A percentile compares a stretch with the other conserved stretches of the same genome.
Conservation (phyloP, 2,329 filamentous ascomycete genomes). For the Elsinoe necatrix region DNA sequence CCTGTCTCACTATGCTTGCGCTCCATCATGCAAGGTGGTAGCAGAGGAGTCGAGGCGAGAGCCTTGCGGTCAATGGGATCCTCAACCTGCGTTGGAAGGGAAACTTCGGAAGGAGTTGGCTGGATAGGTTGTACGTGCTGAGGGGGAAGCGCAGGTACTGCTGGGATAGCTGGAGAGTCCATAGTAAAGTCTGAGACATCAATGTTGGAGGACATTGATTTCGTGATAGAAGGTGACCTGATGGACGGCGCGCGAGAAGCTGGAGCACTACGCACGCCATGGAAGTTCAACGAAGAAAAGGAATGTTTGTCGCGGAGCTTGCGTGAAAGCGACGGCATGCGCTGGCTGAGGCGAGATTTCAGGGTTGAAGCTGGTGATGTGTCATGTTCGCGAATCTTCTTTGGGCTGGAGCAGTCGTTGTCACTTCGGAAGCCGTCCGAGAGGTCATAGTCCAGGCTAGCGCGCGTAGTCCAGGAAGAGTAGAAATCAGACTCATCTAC, state of each 20-base stretch:
- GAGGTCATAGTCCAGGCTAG: conserved; percentile 55
- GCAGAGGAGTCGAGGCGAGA: conserved; percentile 70
- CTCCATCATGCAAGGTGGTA: conserved; percentile 70
- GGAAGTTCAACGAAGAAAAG: conserved; percentile 13
- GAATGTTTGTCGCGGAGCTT: conserved; percentile 28
- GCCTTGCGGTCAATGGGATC: conserved; percentile 46
- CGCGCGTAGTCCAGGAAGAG: conserved; percentile 18
- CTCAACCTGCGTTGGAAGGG: conserved; percentile 30
- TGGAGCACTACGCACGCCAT: conserved; percentile 28
- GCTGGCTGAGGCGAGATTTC: conserved; percentile 56
- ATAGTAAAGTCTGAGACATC: conserved; percentile 26
- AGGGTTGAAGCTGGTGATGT: conserved; percentile 51
- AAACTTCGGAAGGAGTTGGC: conserved; percentile 21
- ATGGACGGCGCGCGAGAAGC: conserved; percentile 56
- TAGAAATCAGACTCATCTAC: conserved; percentile 16
- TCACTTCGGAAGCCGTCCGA: conserved; percentile 53
- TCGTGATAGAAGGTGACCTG: conserved; percentile 68
- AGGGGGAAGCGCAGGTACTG: conserved; percentile 10
- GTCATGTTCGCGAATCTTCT: conserved; percentile 53
- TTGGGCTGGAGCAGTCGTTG: conserved; percentile 44
- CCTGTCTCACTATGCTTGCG: conserved; percentile 44
- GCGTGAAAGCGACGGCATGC: conserved; percentile 48
- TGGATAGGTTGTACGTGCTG: conserved; percentile 12
- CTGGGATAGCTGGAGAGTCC: conserved; percentile 29
- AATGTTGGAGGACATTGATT: conserved; percentile 43